These are phyloP conservation scores for Carpediemonas membranifera DNA, from an alignment of 78 protist genomes.

Conservation along the genomic window DNA sequence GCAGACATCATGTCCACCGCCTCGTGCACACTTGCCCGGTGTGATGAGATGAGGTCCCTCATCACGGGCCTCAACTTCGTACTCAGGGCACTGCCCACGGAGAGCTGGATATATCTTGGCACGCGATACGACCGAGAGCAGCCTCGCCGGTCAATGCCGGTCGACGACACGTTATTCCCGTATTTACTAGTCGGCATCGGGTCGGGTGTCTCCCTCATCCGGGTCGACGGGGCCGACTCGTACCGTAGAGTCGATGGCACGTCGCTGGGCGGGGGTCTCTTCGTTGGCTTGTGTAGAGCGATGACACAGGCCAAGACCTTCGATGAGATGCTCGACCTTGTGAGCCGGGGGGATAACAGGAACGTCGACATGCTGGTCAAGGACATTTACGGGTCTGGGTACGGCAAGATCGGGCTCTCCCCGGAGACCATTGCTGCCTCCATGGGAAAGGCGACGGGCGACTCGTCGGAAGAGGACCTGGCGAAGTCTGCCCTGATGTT, in stretches of 20 bases:
- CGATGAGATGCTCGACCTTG: neutral
- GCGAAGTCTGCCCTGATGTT: conserved; percentile 48
- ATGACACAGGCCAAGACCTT: neutral
- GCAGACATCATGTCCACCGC: neutral
- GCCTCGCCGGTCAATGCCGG: neutral
- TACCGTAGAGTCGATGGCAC: conserved; percentile 12
- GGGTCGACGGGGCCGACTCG: neutral
- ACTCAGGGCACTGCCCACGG: neutral
- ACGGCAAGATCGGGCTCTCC: neutral
- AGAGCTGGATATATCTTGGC: neutral
- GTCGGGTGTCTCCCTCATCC: neutral
- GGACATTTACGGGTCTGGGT: neutral
- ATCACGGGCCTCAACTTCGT: conserved; percentile 9
- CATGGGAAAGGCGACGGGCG: neutral
- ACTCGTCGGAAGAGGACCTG: too few species aligned
- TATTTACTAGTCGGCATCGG: conserved; percentile 4
- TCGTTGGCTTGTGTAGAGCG: neutral
- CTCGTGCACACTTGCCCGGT: neutral
- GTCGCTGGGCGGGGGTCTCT: conserved; percentile 4
- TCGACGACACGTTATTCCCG: too few species aligned
- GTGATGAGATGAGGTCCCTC: neutral
- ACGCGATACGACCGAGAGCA: neutral
- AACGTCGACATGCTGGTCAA: neutral
- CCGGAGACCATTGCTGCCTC: neutral
- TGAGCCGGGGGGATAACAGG: neutral